Evolutionary conservation across 768 basidiomycete species (phyloP).

Genomic region (Termitomyces sp.): DNA sequence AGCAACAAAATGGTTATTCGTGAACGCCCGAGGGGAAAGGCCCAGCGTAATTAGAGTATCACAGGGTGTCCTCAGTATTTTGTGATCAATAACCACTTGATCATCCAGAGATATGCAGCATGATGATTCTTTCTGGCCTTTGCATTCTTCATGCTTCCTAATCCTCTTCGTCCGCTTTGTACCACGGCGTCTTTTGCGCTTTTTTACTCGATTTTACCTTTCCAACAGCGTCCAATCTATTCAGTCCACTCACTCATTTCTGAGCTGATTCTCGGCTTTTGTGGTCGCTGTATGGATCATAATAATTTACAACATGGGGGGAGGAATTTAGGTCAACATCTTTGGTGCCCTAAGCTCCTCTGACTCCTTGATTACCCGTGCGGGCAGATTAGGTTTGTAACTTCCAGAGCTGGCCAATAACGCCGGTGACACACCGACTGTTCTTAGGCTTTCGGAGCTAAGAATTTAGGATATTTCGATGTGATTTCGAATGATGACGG

Average conservation of each 20-base stretch:
- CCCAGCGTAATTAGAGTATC: slow-evolving; percentile 35
- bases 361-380: slow-evolving; percentile 4
- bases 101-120: neutral
- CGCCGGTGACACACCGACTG: too few species aligned
- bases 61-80: slow-evolving; percentile 5
- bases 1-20: slow-evolving; percentile 84
- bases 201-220: slow-evolving; percentile 60
- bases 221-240: slow-evolving; percentile 70
- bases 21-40: slow-evolving; percentile 73
- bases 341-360: slow-evolving; percentile 10
- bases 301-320: too few species aligned
- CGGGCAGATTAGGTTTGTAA: slow-evolving; percentile 39
- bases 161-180: slow-evolving; percentile 41
- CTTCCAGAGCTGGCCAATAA: slow-evolving; percentile 3
- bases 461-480: too few species aligned
- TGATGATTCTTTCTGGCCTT: slow-evolving; percentile 6
- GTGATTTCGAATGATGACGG: too few species aligned
- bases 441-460: too few species aligned
- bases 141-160: slow-evolving; percentile 25
- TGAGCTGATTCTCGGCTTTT: too few species aligned
- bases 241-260: slow-evolving; percentile 28
- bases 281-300: too few species aligned
- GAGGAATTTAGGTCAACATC: too few species aligned
- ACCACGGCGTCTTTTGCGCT: slow-evolving; percentile 29
- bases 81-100: slow-evolving; percentile 5